Conservation (phyloP, 768 basidiomycete species). For the Suillus cothurnatus region DNA sequence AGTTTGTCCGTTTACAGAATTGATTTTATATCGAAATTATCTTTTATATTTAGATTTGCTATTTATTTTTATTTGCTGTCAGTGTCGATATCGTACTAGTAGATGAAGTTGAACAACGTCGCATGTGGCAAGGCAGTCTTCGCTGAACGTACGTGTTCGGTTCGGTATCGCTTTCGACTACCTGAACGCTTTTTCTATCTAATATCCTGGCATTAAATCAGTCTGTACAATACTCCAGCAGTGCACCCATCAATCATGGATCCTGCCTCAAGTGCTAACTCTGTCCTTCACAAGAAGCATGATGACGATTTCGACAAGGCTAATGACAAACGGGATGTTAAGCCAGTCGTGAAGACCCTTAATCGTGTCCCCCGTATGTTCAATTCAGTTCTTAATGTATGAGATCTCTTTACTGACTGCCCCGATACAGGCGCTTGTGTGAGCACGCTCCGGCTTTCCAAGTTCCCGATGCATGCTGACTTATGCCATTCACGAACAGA, state of each 20-base stretch:
- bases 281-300: conserved; percentile 58
- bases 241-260: conserved; percentile 21
- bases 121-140: conserved; percentile 9
- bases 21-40: conserved; percentile 1
- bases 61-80: conserved; percentile 10
- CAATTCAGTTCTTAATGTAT: conserved; percentile 21
- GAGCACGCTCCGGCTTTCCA: conserved; percentile 30
- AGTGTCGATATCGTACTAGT: conserved; percentile 1
- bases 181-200: conserved; percentile 16
- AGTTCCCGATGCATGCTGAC: conserved; percentile 22
- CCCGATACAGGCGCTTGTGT: conserved; percentile 73
- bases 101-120: conserved; percentile 6
- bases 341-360: conserved; percentile 74
- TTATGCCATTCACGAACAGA: conserved; percentile 46
- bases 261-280: conserved; percentile 5
- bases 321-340: conserved; percentile 61
- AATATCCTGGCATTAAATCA: conserved; percentile 16
- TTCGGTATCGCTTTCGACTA: conserved; percentile 22
- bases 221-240: conserved; percentile 4
- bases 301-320: conserved; percentile 41
- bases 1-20: conserved; percentile 1
- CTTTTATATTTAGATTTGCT: not conserved
- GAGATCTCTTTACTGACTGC: not conserved
- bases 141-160: conserved; percentile 9
- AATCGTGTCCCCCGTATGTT: conserved; percentile 86